Evolutionary conservation across 78 protist species (phyloP), one percentile per base, ranked within the genome.

Genomic region (Dictyostelium citrinum): DNA sequence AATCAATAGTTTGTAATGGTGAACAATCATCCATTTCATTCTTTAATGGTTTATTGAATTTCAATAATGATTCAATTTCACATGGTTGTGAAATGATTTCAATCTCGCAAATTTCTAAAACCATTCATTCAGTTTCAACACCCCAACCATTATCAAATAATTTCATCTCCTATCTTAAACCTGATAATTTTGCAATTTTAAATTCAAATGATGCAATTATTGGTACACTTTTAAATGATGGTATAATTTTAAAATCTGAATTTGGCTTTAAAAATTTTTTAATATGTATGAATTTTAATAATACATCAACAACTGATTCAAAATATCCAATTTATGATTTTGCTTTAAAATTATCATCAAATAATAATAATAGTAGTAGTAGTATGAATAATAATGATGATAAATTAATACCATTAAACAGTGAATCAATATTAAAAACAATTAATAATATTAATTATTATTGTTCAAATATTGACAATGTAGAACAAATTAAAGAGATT

Each of bases 211-310:
- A 77, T 35, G 91, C 72, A 22, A 27, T 72, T 3, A 55, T 84
- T 33, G 82, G 91, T 31, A 46, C 91, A 22, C 14, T 84, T 31
- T 37, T 84, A 72, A 17, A 41, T 17, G 91, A 84, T 33, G 91
- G 91, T 55, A 72, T 84, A 27, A 67, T 67, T 12, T 27, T 67
- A 27, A 67, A 67, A 67, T 67, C 75, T 7, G 75, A 67, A 67
- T 11, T 24, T 67, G 75, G 41, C 31, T 5, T 67, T 12, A 29
- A 29, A 24, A 1, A 27, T 24, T 5, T 67, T 11, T 24, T 4
- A 31, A 9, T 67, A 0, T 67, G 75, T 67, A 27, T 67, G 39
- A 67, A 12, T 29, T 55, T 82, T 17, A n/a, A 37, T 51, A 7
- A 2, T 3, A 12, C 55, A 4, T 20, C 43, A 5, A 6, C 8